Percentiles rank a stretch among this genome's conserved stretches.
These are phyloP conservation scores for Drechmeria coniospora DNA, from an alignment of 2,329 filamentous ascomycete genomes.

Conservation along the genomic window DNA sequence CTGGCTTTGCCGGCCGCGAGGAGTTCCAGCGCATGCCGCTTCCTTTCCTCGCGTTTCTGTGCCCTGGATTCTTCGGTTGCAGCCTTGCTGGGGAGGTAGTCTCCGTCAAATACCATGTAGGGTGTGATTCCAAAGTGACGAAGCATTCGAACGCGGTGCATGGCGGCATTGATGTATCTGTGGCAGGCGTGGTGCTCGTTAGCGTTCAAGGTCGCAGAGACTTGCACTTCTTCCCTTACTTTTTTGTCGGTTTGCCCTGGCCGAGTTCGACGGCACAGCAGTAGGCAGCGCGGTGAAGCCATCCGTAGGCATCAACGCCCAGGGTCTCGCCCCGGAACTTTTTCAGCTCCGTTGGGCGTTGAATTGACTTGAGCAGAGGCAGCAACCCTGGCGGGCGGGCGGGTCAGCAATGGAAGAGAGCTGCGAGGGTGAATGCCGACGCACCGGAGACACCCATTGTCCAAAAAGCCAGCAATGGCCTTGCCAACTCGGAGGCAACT, in stretches of 20 bases:
- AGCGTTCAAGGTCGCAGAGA: too few species aligned
- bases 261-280: constrained; percentile 85
- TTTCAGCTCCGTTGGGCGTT: constrained; percentile 73
- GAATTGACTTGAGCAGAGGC: constrained; percentile 88
- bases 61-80: constrained; percentile 66
- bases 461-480: not conserved
- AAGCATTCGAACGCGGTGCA: constrained; percentile 87
- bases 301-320: constrained; percentile 94
- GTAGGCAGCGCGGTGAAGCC: constrained; percentile 87
- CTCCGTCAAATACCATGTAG: constrained; percentile 91
- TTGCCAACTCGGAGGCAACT: not conserved
- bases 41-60: constrained; percentile 64
- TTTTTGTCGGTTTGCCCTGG: constrained; percentile 71
- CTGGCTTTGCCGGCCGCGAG: constrained; percentile 66
- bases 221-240: constrained; percentile 35
- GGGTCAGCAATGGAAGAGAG: constrained; percentile 7
- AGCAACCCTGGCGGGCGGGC: constrained; percentile 62
- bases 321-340: constrained; percentile 78
- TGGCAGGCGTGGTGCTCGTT: not conserved
- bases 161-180: constrained; percentile 79
- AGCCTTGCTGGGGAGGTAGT: constrained; percentile 86
- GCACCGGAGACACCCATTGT: constrained; percentile 23
- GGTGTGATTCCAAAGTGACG: constrained; percentile 87
- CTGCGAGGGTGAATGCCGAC: not conserved
- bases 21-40: constrained; percentile 59